Percentiles rank a stretch among this genome's conserved stretches.
Evolutionary conservation across 305 asterid species (phyloP).

Genomic region (Caryopteris hybrid): DNA sequence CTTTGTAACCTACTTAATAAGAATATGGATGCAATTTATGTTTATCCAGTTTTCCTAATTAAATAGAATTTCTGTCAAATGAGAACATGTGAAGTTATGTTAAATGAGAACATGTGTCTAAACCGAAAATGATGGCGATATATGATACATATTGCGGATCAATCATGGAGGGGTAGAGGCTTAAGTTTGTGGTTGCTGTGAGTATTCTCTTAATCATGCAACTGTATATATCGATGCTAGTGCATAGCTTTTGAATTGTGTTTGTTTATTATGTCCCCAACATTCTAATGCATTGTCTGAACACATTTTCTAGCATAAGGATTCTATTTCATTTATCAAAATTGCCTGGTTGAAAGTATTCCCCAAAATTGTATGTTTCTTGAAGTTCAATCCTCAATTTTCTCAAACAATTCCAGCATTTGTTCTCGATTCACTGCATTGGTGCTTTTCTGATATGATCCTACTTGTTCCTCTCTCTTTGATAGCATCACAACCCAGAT

Average conservation of each 20-base stretch:
- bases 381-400: not conserved
- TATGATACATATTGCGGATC: too few species aligned
- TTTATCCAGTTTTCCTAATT: not conserved
- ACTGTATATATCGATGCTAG: too few species aligned
- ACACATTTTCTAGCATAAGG: not conserved
- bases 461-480: not conserved
- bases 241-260: too few species aligned
- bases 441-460: not conserved
- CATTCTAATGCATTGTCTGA: not conserved
- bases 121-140: too few species aligned
- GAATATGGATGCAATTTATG: not conserved
- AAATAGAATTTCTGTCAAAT: not conserved
- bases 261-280: not conserved
- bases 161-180: too few species aligned
- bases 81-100: too few species aligned
- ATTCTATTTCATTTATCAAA: not conserved
- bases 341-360: not conserved
- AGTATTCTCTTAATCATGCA: too few species aligned
- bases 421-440: not conserved
- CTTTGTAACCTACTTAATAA: not conserved
- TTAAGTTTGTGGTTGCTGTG: too few species aligned
- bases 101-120: too few species aligned
- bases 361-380: not conserved
- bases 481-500: conserved; percentile 11
- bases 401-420: not conserved